Conservation (phyloP, 805 yeast genomes). For the Wickerhamiella lipophila region DNA sequence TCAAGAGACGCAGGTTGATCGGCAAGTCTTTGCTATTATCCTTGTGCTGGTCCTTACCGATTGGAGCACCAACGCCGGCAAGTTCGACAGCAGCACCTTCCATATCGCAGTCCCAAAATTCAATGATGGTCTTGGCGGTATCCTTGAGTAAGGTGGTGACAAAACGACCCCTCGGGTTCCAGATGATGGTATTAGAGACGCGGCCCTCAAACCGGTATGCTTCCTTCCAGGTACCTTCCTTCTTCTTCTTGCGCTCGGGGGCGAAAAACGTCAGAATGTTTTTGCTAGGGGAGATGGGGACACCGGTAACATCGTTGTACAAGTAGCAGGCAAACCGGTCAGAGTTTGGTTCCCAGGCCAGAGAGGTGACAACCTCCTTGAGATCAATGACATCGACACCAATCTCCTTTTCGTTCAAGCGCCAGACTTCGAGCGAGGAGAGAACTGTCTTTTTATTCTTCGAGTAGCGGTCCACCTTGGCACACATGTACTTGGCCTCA, state of each 20-base stretch:
- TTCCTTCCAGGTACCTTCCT: conserved; percentile 44
- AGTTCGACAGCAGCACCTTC: conserved; percentile 30
- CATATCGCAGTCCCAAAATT: conserved; percentile 75
- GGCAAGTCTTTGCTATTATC: conserved; percentile 38
- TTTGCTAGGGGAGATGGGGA: conserved; percentile 17
- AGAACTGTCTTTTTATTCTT: conserved; percentile 85
- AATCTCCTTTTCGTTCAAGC: conserved; percentile 71
- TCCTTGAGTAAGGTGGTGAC: conserved; percentile 39
- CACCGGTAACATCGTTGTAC: conserved; percentile 31
- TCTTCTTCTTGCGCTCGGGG: conserved; percentile 48
- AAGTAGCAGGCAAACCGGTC: conserved; percentile 77
- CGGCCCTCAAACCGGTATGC: conserved; percentile 48
- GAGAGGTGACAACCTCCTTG: conserved; percentile 73
- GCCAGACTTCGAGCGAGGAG: conserved; percentile 86
- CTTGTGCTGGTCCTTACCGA: conserved; percentile 29
- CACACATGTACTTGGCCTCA: conserved; percentile 71
- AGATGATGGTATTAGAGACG: conserved; percentile 57
- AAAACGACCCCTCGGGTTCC: conserved; percentile 93
- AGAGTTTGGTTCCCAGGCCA: conserved; percentile 93
- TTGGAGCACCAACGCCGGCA: conserved; percentile 17
- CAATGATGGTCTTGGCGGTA: conserved; percentile 47
- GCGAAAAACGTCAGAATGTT: conserved; percentile 71
- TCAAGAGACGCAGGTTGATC: conserved; percentile 50
- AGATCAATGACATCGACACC: conserved; percentile 93
- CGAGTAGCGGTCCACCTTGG: conserved; percentile 93